Percentiles rank a stretch among this genome's conserved stretches.
Evolutionary conservation across 2,329 filamentous ascomycete genomes (phyloP).

Genomic region (Xylaria polymorpha): DNA sequence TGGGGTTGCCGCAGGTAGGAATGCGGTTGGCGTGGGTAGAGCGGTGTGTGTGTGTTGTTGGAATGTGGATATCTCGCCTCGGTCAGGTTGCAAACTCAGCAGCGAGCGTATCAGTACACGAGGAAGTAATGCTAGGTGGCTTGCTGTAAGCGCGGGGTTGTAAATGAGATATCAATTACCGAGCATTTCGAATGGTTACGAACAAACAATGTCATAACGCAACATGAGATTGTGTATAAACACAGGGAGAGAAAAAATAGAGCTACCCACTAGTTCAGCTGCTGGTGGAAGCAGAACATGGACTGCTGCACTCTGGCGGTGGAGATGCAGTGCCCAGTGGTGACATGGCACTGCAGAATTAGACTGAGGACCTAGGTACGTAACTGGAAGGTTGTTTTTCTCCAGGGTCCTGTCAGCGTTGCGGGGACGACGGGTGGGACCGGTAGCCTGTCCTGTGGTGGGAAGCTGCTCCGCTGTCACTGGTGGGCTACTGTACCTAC

Average conservation of each 20-base stretch:
- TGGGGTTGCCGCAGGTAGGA: constrained; percentile 30
- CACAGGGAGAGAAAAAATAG: not conserved
- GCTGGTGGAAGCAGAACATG: constrained; percentile 13
- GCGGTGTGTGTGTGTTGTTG: constrained; percentile 28
- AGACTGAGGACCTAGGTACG: constrained; percentile 25
- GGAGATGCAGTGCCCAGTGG: constrained; percentile 33
- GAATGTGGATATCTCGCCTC: constrained; percentile 38
- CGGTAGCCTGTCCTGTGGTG: not conserved
- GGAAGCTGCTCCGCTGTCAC: constrained; percentile 23
- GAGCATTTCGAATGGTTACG: constrained; percentile 4
- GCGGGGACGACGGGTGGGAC: constrained; percentile 41
- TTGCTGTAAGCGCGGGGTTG: constrained; percentile 32
- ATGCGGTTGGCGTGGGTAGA: constrained; percentile 34
- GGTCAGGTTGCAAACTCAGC: constrained; percentile 3
- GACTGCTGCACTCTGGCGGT: constrained; percentile 31
- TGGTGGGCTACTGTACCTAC: not conserved
- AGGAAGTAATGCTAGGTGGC: constrained; percentile 25
- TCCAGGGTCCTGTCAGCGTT: constrained; percentile 33
- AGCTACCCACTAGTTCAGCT: constrained; percentile 8
- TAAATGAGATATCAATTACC: constrained; percentile 3
- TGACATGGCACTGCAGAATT: constrained; percentile 48
- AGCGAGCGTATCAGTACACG: constrained; percentile 4
- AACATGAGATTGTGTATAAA: constrained; percentile 10
- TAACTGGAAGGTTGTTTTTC: constrained; percentile 40
- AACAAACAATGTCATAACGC: constrained; percentile 15